Percentiles rank a stretch among this genome's conserved stretches.
These are phyloP conservation scores for Knufia fluminis DNA, from an alignment of 2,329 filamentous ascomycete species.

Conservation along the genomic window DNA sequence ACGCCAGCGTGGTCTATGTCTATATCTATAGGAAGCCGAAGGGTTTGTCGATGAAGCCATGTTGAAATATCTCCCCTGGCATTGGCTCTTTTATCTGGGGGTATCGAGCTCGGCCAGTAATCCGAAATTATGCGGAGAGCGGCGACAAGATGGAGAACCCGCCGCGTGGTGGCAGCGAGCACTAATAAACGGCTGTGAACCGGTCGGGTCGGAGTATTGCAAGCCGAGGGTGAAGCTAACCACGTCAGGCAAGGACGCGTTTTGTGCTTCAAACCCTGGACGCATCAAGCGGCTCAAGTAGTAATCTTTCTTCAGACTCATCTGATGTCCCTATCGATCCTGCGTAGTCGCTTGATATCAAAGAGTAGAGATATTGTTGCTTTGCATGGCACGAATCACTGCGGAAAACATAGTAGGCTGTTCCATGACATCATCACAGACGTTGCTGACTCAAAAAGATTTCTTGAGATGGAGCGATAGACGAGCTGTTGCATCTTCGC, in stretches of 20 bases:
- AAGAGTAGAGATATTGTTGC: background rate
- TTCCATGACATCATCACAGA: background rate
- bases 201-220: background rate
- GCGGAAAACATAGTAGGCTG: background rate
- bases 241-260: background rate
- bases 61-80: background rate
- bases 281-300: background rate
- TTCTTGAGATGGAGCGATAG: background rate
- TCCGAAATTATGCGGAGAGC: conserved; percentile 8
- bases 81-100: background rate
- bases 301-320: background rate
- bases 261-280: background rate
- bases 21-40: background rate
- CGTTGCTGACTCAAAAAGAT: background rate
- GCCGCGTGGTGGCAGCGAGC: background rate
- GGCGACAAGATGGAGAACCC: background rate
- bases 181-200: background rate
- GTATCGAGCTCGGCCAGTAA: conserved; percentile 4
- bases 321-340: background rate
- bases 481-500: background rate
- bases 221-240: background rate
- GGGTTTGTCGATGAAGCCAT: background rate
- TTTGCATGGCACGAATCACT: background rate
- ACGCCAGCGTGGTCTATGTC: background rate
- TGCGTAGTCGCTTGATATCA: background rate